phyloP scores from a whole-genome alignment of 208 protist genomes.

The Acanthamoeba healyi region DNA sequence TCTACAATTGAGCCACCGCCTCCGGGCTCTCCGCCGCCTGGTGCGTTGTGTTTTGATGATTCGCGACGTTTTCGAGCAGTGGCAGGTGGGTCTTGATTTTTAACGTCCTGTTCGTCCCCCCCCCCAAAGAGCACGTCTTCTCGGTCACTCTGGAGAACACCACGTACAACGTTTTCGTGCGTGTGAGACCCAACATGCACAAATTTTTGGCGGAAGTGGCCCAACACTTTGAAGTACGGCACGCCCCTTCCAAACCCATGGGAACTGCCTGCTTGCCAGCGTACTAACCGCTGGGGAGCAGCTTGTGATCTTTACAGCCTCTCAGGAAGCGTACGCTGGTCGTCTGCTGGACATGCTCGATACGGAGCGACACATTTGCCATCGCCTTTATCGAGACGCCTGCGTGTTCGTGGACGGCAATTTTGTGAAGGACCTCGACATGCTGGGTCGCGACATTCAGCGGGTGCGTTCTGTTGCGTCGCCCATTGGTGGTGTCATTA shows the following conservation, averaged over 20 bases:
- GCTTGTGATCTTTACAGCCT: conserved; percentile 90
- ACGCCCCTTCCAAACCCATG: neutral
- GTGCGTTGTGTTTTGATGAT: neutral
- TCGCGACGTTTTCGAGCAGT: neutral
- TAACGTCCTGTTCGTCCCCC: neutral
- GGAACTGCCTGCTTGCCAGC: neutral
- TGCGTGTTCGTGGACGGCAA: conserved; percentile 84
- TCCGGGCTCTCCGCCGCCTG: neutral
- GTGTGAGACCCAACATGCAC: conserved; percentile 80
- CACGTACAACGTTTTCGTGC: conserved; percentile 71
- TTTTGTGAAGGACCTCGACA: conserved; percentile 88
- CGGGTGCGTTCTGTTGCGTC: neutral
- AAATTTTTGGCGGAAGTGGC: conserved; percentile 82
- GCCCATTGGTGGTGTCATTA: neutral
- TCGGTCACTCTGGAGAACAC: conserved; percentile 8
- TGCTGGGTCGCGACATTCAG: conserved; percentile 85
- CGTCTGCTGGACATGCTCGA: conserved; percentile 89
- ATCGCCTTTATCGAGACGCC: conserved; percentile 32
- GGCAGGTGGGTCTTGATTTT: too few species aligned
- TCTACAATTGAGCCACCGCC: conserved; percentile 81
- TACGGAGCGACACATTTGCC: conserved; percentile 73
- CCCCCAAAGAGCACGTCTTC: conserved; percentile 38
- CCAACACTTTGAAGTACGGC: conserved; percentile 83
- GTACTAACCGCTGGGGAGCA: neutral
- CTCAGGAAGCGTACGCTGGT: conserved; percentile 87